Base-by-base conservation (phyloP, 2,329 filamentous ascomycete species). In the Hirsutella thompsonii region DNA sequence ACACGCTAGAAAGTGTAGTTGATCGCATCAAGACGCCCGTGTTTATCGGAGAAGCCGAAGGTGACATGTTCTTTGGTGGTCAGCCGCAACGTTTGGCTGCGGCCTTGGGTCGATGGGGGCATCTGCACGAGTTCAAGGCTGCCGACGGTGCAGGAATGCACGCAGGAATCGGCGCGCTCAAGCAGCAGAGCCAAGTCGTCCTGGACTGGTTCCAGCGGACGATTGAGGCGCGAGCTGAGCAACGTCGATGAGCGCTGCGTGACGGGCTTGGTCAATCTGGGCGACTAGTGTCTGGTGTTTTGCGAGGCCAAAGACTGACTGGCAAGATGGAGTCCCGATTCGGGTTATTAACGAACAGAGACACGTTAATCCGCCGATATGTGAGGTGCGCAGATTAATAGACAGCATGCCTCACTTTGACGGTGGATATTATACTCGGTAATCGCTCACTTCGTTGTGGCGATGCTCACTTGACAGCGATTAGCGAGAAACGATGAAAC, bases 41-140 rank as follows among this genome's bases (percentile, higher is more conserved):
- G 10, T 54, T 52, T 34, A 44, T 53, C 6, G 50, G 44, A 2
- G 50, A 52, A 16, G 52, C 50, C 3, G 44, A 52, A 36, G 32
- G 43, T 1, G 52, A 54, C 9, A 35, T 35, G 3, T 43, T 51
- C 23, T 50, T 53, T 42, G 29, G 37, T 4, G 44, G 47, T 3
- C 43, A 52, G 39, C 42, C 44, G 9, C 38, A 39, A 30, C 18
- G 19, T 16, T 42, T 50, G 14, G 44, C 43, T 1, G 35, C 45
- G 19, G 38, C 41, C 9, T 36, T 49, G 9, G 47, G 49, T 3
- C 29, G 40, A 2, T 40, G 33, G 23, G 50, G 32, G 2, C 45
- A 42, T 5, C 32, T 44, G 20, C 30, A 49, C 28, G 33, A 45
- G 11, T 48, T 49, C 29, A 36, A 37, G 8, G 36, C 23, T 3